These are phyloP conservation scores for Alternaria arbusti DNA, from an alignment of 2,329 filamentous ascomycete species.

Conservation along the genomic window DNA sequence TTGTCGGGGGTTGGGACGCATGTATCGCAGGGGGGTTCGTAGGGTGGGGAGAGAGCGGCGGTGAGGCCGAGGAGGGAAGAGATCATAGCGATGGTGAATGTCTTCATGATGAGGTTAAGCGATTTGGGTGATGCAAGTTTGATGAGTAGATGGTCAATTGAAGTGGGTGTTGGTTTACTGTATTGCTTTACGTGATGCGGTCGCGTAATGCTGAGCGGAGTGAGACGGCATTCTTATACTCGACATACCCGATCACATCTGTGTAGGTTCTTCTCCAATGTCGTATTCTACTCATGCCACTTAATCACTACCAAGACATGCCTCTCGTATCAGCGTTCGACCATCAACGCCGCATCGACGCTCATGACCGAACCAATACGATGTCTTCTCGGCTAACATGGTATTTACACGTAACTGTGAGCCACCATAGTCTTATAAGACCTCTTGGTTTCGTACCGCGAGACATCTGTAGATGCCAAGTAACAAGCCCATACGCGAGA, in stretches of 20 bases:
- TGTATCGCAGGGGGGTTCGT: neutral
- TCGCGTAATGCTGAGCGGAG: fast-evolving
- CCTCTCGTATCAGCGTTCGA: neutral
- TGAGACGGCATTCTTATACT: fast-evolving
- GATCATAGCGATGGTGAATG: neutral
- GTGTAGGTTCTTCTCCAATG: fast-evolving
- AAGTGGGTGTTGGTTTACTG: neutral
- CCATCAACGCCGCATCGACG: neutral
- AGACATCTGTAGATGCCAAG: neutral
- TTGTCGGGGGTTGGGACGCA: slow-evolving; percentile 1
- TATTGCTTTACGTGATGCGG: too few species aligned
- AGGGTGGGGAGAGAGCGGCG: neutral
- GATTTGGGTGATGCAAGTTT: neutral
- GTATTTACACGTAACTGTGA: neutral
- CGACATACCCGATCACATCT: neutral
- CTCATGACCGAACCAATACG: neutral
- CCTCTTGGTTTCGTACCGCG: neutral
- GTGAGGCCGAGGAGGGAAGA: neutral
- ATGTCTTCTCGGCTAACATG: neutral
- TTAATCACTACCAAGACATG: fast-evolving
- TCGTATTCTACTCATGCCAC: neutral
- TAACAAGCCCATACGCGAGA: neutral
- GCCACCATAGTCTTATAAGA: neutral
- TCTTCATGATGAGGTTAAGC: neutral
- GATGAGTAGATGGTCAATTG: neutral